phyloP scores from a whole-genome alignment of 2,329 filamentous ascomycete species.

The Zopfia rhizophila region DNA sequence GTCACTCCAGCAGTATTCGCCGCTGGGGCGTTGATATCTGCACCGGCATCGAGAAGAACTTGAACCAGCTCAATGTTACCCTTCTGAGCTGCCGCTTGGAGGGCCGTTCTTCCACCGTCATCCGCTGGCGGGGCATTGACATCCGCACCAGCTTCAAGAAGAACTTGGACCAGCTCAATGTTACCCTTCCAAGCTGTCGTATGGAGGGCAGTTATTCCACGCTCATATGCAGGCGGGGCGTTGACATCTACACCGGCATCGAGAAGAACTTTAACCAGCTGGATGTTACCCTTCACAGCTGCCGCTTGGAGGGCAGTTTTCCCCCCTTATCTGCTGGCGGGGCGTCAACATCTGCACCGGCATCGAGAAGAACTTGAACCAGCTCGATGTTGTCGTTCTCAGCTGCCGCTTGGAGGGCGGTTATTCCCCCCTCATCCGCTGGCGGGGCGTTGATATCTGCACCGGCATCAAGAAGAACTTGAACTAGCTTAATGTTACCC shows the following conservation, averaged over 20 bases:
- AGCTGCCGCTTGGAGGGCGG: slow-evolving; percentile 1
- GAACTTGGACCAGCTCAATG: slow-evolving; percentile 22
- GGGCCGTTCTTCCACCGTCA: slow-evolving; percentile 2
- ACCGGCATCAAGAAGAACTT: slow-evolving; percentile 8
- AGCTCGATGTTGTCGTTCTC: slow-evolving; percentile 16
- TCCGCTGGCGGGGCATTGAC: background rate
- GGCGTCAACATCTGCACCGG: slow-evolving; percentile 9
- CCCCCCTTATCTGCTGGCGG: slow-evolving; percentile 20
- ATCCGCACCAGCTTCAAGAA: slow-evolving; percentile 34
- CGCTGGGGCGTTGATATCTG: slow-evolving; percentile 10
- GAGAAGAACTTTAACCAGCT: slow-evolving; percentile 40
- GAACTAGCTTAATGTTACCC: slow-evolving; percentile 3
- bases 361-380: slow-evolving; percentile 1
- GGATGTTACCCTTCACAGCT: slow-evolving; percentile 39
- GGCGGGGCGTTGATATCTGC: slow-evolving; percentile 6
- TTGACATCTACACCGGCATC: slow-evolving; percentile 26
- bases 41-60: slow-evolving; percentile 6
- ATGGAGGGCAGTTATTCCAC: slow-evolving; percentile 10
- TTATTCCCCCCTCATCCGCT: slow-evolving; percentile 1
- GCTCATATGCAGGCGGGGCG: background rate
- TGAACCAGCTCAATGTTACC: slow-evolving; percentile 5
- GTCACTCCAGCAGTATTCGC: slow-evolving; percentile 6
- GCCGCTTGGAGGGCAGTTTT: slow-evolving; percentile 39
- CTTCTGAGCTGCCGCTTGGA: slow-evolving; percentile 11
- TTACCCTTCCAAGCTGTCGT: slow-evolving; percentile 8